Conservation (phyloP, 805 yeast genomes). For the Ogataea polymorpha region DNA sequence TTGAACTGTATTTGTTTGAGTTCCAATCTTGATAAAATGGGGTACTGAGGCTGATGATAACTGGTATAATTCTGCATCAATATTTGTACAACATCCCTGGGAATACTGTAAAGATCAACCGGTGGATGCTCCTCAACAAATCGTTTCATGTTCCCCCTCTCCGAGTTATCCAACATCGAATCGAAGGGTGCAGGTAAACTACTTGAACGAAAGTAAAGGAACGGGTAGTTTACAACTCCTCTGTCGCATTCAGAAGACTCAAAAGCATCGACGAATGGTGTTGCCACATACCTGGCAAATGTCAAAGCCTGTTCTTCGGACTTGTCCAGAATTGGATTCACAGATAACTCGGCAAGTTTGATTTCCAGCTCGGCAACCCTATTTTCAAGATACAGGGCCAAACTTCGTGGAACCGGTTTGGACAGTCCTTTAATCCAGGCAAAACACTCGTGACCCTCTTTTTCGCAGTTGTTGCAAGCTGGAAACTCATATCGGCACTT, state of each 20-base stretch:
- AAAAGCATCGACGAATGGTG: constrained; percentile 8
- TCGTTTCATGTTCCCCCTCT: constrained; percentile 9
- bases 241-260: constrained; percentile 11
- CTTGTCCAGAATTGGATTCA: constrained; percentile 8
- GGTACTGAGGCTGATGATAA: constrained; percentile 16
- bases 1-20: constrained; percentile 8
- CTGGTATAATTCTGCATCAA: constrained; percentile 13
- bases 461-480: constrained; percentile 10
- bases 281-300: constrained; percentile 12
- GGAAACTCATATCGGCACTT: constrained; percentile 16
- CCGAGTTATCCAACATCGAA: constrained; percentile 6
- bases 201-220: constrained; percentile 12
- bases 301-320: constrained; percentile 10
- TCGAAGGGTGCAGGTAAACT: constrained; percentile 18
- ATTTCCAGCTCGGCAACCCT: constrained; percentile 17
- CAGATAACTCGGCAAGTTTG: constrained; percentile 5
- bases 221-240: constrained; percentile 8
- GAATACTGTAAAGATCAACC: constrained; percentile 16
- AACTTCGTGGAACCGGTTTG: constrained; percentile 15
- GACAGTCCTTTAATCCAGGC: constrained; percentile 16
- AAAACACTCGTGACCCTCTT: constrained; percentile 11
- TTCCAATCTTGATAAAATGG: constrained; percentile 13
- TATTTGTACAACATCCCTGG: constrained; percentile 11
- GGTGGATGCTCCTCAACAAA: constrained; percentile 14
- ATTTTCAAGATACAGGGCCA: constrained; percentile 12